A percentile compares a stretch with the other conserved stretches of the same genome.
Evolutionary conservation across 148 eudicot genomes (phyloP).

Genomic region (Chenopodium quinoa): DNA sequence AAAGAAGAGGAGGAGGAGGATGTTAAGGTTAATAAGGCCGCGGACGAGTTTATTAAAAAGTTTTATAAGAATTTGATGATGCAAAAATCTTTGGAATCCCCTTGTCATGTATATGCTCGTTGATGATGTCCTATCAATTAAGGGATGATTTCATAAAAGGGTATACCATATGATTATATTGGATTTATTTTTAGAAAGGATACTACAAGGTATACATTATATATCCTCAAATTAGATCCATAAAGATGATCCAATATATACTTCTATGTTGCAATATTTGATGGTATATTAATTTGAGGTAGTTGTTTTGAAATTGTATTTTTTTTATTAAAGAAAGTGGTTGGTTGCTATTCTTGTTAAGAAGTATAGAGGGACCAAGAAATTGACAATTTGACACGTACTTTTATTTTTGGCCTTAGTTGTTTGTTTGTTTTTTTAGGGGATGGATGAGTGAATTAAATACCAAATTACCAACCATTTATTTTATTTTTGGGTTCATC

Average conservation of each 20-base stretch:
- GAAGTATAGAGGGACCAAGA: conserved; percentile 12
- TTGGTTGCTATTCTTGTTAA: conserved; percentile 20
- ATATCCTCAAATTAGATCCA: not conserved
- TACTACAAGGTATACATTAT: not conserved
- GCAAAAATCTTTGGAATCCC: conserved; percentile 50
- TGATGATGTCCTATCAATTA: not conserved
- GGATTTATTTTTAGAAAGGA: not conserved
- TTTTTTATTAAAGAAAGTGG: not conserved
- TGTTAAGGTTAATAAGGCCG: conserved; percentile 50
- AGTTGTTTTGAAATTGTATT: not conserved
- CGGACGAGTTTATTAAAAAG: conserved; percentile 67
- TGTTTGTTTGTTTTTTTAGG: not conserved
- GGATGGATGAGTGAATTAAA: not conserved
- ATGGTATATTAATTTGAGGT: not conserved
- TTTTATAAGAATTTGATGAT: conserved; percentile 58
- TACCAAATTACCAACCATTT: too few relatives aligned
- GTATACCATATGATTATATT: not conserved
- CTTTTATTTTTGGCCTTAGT: not conserved
- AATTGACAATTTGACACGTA: conserved; percentile 22
- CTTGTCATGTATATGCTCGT: conserved; percentile 36
- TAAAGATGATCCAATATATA: not conserved
- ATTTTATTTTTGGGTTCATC: not conserved
- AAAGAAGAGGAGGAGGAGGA: conserved; percentile 37
- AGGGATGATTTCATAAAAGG: not conserved
- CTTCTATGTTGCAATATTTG: not conserved